Evolutionary conservation across 805 yeast species (phyloP).

Genomic region (Pichia exigua): DNA sequence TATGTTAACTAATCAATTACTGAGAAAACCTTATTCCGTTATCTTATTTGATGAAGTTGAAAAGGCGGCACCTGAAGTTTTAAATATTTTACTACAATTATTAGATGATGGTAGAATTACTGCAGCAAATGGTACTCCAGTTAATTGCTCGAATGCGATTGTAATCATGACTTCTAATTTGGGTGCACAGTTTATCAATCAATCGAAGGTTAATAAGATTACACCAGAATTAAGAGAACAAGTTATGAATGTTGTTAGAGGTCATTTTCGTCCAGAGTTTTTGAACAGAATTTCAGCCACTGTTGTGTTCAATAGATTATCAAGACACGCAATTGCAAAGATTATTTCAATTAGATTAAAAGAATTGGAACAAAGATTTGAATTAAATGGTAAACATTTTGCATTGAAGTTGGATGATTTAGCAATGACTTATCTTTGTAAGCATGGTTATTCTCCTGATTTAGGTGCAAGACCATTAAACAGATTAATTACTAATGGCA

Average conservation of each 20-base stretch:
- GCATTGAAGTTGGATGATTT: constrained; percentile 62
- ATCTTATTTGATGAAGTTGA: constrained; percentile 95
- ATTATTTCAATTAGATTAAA: constrained; percentile 78
- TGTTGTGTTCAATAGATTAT: constrained; percentile 86
- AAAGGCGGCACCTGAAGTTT: constrained; percentile 96
- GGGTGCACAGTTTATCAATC: constrained; percentile 85
- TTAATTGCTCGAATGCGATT: constrained; percentile 87
- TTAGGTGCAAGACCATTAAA: constrained; percentile 96
- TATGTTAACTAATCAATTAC: constrained; percentile 82
- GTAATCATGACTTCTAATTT: constrained; percentile 95
- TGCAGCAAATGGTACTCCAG: constrained; percentile 86
- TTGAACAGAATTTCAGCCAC: constrained; percentile 91
- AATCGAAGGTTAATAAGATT: constrained; percentile 52
- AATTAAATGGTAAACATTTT: constrained; percentile 72
- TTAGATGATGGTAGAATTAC: constrained; percentile 96
- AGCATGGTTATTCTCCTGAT: constrained; percentile 84
- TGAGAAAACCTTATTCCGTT: constrained; percentile 93
- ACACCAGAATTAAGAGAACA: constrained; percentile 60
- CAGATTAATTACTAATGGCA: constrained; percentile 82
- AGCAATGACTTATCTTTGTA: constrained; percentile 76
- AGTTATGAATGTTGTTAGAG: constrained; percentile 78
- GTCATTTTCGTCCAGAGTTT: constrained; percentile 96
- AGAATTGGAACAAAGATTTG: constrained; percentile 83
- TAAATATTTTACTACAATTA: constrained; percentile 85
- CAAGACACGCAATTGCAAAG: constrained; percentile 85